A percentile compares a stretch with the other conserved stretches of the same genome.
Conservation (phyloP, 768 basidiomycete genomes). For the Lactarius quietus region DNA sequence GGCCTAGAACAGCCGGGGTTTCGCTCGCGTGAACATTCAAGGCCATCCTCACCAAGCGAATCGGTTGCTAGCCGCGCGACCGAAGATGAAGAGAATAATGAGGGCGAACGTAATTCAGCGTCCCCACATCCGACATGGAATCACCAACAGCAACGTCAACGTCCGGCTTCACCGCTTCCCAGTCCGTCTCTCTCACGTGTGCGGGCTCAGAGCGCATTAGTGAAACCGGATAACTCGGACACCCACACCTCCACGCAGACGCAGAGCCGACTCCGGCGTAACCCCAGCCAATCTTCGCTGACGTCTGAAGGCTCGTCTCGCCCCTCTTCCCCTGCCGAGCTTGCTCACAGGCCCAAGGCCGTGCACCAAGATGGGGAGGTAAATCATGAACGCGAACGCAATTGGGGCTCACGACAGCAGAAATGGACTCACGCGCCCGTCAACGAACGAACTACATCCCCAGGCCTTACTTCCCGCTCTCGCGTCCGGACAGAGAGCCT, state of each 20-base stretch:
- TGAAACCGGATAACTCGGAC: constrained; percentile 5
- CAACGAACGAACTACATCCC: constrained; percentile 23
- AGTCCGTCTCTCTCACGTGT: constrained; percentile 4
- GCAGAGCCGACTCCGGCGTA: constrained; percentile 32
- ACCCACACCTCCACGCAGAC: constrained; percentile 34
- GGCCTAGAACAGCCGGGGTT: constrained; percentile 3
- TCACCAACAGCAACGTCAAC: constrained; percentile 2
- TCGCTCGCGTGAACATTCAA: constrained; percentile 18
- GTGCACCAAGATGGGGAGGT: constrained; percentile 35
- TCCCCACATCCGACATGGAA: constrained; percentile 2
- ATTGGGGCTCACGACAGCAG: constrained; percentile 62
- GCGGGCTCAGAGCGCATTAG: constrained; percentile 1
- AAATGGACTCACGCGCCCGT: constrained; percentile 26
- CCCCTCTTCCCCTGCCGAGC: constrained; percentile 8
- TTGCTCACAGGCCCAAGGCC: constrained; percentile 28
- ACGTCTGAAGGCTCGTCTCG: constrained; percentile 22
- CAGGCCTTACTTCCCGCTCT: constrained; percentile 24
- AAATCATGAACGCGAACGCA: constrained; percentile 56
- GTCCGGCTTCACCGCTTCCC: constrained; percentile 6
- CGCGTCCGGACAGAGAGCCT: constrained; percentile 21
- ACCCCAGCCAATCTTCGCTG: constrained; percentile 16
- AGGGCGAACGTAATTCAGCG: constrained; percentile 5
- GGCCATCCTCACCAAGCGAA: constrained; percentile 19
- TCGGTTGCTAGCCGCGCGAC: constrained; percentile 16
- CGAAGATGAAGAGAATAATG: constrained; percentile 6